Conservation (phyloP, 148 eudicot species). For the Cornus suecica region DNA sequence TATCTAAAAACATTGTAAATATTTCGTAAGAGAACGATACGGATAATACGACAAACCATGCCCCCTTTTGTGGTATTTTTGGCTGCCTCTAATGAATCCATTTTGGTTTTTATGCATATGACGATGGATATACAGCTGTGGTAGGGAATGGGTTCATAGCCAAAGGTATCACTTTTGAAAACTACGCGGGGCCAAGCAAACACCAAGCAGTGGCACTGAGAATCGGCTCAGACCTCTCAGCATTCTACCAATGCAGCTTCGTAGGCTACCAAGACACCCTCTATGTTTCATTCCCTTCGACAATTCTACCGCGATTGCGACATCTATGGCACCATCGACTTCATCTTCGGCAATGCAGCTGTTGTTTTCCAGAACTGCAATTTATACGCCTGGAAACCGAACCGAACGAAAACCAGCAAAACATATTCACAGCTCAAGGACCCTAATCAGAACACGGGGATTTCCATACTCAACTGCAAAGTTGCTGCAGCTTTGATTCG, state of each 20-base stretch:
- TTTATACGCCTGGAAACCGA: slow-evolving; percentile 73
- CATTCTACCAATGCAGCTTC: slow-evolving; percentile 87
- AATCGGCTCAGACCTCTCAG: slow-evolving; percentile 66
- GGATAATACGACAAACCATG: too few species aligned
- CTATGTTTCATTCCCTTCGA: slow-evolving; percentile 74
- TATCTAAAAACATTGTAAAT: too few species aligned
- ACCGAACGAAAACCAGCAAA: slow-evolving; percentile 43
- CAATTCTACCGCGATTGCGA: slow-evolving; percentile 92
- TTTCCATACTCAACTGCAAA: slow-evolving; percentile 61
- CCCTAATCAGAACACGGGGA: slow-evolving; percentile 86
- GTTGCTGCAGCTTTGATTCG: slow-evolving; percentile 64
- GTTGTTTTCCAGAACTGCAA: slow-evolving; percentile 79
- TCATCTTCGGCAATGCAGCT: slow-evolving; percentile 91
- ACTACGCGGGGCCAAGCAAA: slow-evolving; percentile 76
- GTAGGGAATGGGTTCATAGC: slow-evolving; percentile 77
- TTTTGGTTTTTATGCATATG: not conserved
- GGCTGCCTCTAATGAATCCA: not conserved
- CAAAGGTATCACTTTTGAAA: slow-evolving; percentile 80
- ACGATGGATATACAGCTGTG: slow-evolving; percentile 51
- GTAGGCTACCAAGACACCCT: slow-evolving; percentile 89
- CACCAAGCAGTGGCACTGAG: slow-evolving; percentile 92
- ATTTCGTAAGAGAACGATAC: too few species aligned
- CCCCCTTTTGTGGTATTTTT: too few species aligned
- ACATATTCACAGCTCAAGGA: slow-evolving; percentile 92
- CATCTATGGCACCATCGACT: slow-evolving; percentile 84